Conservation (phyloP, 2,329 filamentous ascomycete genomes). For the Rutstroemia sp. region DNA sequence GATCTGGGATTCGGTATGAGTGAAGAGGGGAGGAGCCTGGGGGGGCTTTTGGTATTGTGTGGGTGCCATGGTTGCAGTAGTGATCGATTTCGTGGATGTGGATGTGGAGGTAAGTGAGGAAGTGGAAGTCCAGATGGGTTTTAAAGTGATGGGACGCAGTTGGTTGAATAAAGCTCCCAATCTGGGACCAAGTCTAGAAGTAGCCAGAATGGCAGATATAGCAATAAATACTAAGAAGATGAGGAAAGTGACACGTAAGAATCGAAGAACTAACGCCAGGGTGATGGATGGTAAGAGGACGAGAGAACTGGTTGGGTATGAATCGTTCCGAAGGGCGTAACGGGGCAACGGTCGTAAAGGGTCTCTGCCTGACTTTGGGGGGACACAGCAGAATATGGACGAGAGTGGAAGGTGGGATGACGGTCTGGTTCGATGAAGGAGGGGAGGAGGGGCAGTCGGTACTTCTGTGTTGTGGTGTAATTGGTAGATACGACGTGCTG, state of each 20-base stretch:
- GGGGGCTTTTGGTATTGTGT: slow-evolving; percentile 65
- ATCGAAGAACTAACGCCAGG: slow-evolving; percentile 12
- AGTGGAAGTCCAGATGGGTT: slow-evolving; percentile 4
- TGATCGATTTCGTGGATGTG: slow-evolving; percentile 20
- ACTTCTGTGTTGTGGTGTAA: too few species aligned
- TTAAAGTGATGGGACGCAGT: slow-evolving; percentile 33
- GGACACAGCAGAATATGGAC: too few species aligned
- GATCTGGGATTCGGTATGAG: slow-evolving; percentile 62
- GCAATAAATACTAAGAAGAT: slow-evolving; percentile 49
- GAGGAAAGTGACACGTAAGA: slow-evolving; percentile 37
- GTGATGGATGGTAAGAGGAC: neutral
- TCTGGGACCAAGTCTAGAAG: slow-evolving; percentile 38
- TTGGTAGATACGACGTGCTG: too few species aligned
- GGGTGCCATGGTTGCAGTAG: slow-evolving; percentile 55
- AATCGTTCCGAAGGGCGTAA: neutral
- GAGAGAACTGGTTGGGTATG: neutral
- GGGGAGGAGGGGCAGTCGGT: too few species aligned
- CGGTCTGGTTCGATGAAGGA: too few species aligned
- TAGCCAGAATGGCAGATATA: slow-evolving; percentile 59
- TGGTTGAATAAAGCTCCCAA: slow-evolving; percentile 51
- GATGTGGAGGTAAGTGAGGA: neutral
- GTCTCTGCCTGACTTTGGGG: too few species aligned
- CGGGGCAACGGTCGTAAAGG: too few species aligned
- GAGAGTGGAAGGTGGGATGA: neutral
- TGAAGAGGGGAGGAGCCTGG: slow-evolving; percentile 72